phyloP scores from a whole-genome alignment of 352 stramenopile genomes.

The Plasmopara muralis region DNA sequence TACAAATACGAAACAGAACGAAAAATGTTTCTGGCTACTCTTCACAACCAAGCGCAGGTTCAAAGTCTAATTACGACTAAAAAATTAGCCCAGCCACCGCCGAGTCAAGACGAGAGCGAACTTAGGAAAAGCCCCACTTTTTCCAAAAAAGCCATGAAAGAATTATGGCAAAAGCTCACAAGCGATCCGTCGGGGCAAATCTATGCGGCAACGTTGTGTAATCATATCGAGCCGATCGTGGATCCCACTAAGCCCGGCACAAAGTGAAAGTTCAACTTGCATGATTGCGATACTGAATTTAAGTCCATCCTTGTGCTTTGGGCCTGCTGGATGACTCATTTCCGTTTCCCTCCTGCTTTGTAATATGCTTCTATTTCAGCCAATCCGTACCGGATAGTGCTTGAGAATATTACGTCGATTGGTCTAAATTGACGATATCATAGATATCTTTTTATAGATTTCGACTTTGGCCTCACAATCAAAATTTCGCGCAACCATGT shows the following conservation, averaged over 20 bases:
- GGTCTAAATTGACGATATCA: constrained; percentile 8
- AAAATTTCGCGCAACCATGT: constrained; percentile 35
- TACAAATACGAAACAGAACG: constrained; percentile 28
- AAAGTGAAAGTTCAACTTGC: too few relatives aligned
- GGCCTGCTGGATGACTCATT: too few relatives aligned
- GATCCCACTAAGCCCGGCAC: too few relatives aligned
- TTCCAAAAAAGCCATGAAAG: constrained; percentile 6
- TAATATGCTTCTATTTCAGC: neutral
- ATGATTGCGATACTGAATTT: too few relatives aligned
- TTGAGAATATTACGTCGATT: constrained; percentile 5
- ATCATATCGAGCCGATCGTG: neutral
- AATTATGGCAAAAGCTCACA: constrained; percentile 21
- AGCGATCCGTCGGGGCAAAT: constrained; percentile 20
- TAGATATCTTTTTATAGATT: constrained; percentile 16
- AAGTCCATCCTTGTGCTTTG: too few relatives aligned
- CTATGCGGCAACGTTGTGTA: constrained; percentile 16
- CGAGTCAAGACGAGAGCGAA: constrained; percentile 7
- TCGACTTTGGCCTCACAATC: neutral
- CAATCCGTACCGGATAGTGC: constrained; percentile 1
- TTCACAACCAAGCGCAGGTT: constrained; percentile 10
- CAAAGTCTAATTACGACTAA: neutral
- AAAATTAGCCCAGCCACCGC: neutral
- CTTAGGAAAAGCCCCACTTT: neutral
- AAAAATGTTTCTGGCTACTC: constrained; percentile 17
- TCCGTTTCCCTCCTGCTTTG: too few relatives aligned